Conservation (phyloP, 2,329 filamentous ascomycete genomes). For the Xylaria sp. region DNA sequence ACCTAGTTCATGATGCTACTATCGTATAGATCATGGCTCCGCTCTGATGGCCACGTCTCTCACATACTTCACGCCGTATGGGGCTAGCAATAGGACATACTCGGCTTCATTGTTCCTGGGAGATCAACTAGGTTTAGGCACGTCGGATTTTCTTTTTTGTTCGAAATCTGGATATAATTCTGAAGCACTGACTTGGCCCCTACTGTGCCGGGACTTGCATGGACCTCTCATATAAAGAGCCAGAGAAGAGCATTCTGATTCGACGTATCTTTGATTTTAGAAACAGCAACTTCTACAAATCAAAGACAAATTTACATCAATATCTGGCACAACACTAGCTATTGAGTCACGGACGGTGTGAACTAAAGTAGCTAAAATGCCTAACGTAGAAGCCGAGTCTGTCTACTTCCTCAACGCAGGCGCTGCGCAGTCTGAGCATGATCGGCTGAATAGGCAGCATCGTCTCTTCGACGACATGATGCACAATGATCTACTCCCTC, state of each 20-base stretch:
- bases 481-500: constrained; percentile 33
- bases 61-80: background rate
- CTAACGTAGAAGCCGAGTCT: constrained; percentile 13
- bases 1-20: background rate
- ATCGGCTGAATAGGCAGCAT: constrained; percentile 33
- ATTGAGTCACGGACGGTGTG: background rate
- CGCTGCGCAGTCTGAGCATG: constrained; percentile 27
- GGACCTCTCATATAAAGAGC: background rate
- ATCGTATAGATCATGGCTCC: background rate
- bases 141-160: background rate
- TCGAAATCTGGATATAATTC: background rate
- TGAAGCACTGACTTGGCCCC: background rate
- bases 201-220: no score
- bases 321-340: background rate
- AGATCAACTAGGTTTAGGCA: background rate
- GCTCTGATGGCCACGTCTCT: background rate
- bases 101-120: background rate
- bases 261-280: background rate
- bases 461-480: constrained; percentile 31
- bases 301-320: background rate
- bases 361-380: constrained; percentile 1
- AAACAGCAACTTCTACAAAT: background rate
- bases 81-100: background rate
- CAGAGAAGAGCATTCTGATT: background rate
- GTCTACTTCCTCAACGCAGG: constrained; percentile 38